These are phyloP conservation scores for Verticillium nubilum DNA, from an alignment of 2,329 filamentous ascomycete genomes.

Conservation along the genomic window DNA sequence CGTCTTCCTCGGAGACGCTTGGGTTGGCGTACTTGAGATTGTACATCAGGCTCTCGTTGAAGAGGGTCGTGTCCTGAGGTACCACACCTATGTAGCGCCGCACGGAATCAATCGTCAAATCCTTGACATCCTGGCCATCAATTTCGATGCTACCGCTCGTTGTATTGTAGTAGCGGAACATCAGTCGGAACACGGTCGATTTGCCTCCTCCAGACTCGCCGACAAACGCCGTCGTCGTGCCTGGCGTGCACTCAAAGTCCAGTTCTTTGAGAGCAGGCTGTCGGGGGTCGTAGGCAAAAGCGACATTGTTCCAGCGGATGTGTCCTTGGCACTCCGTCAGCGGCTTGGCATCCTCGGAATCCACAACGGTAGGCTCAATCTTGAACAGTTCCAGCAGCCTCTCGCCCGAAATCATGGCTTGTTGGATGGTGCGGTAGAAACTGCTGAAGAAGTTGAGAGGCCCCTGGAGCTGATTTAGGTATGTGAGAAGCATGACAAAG, in stretches of 20 bases:
- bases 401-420: conserved; percentile 95
- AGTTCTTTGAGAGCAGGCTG: conserved; percentile 81
- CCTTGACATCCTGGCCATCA: conserved; percentile 77
- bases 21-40: conserved; percentile 89
- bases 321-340: conserved; percentile 70
- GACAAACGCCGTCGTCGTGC: conserved; percentile 92
- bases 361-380: conserved; percentile 86
- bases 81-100: conserved; percentile 90
- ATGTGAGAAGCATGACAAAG: conserved; percentile 69
- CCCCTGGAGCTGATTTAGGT: conserved; percentile 73
- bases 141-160: conserved; percentile 74
- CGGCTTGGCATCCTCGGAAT: conserved; percentile 59
- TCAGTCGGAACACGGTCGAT: conserved; percentile 89
- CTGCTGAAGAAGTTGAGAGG: conserved; percentile 87
- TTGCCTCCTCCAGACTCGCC: conserved; percentile 97
- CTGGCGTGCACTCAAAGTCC: conserved; percentile 78
- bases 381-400: conserved; percentile 94
- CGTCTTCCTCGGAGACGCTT: conserved; percentile 71
- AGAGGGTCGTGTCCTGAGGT: conserved; percentile 91
- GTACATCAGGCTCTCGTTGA: conserved; percentile 94
- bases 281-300: conserved; percentile 84
- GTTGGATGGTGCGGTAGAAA: conserved; percentile 94
- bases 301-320: conserved; percentile 81
- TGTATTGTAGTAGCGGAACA: conserved; percentile 95
- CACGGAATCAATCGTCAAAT: conserved; percentile 89